phyloP scores from a whole-genome alignment of 75 land plant species.

The Picea glauca region DNA sequence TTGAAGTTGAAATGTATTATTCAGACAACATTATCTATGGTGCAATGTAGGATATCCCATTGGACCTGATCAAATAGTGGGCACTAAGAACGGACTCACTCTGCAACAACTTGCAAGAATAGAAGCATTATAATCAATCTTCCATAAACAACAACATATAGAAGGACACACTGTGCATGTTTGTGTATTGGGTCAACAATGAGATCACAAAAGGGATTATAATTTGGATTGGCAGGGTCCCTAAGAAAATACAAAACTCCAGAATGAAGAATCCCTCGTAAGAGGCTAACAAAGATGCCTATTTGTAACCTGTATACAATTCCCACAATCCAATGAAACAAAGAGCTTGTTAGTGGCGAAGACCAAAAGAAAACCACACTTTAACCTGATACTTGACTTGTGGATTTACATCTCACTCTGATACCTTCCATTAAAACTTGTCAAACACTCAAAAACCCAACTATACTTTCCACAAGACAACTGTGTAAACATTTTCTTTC shows the following conservation, averaged over 20 bases:
- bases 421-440: too few species aligned
- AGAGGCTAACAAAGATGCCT: conserved; percentile 91
- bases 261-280: conserved; percentile 85
- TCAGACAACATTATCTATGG: too few species aligned
- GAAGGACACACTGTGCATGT: conserved; percentile 83
- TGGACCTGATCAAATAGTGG: too few species aligned
- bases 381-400: too few species aligned
- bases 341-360: conserved; percentile 80
- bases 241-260: conserved; percentile 91
- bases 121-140: conserved; percentile 95
- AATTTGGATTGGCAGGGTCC: conserved; percentile 97
- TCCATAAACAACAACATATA: conserved; percentile 88
- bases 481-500: too few species aligned
- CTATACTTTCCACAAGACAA: too few species aligned
- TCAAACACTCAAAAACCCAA: too few species aligned
- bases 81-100: too few species aligned
- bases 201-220: conserved; percentile 91
- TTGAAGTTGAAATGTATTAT: too few species aligned
- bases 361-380: conserved; percentile 67
- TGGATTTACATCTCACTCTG: too few species aligned
- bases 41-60: too few species aligned
- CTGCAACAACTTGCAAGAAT: conserved; percentile 59
- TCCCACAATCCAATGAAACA: conserved; percentile 90
- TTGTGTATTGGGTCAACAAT: conserved; percentile 97
- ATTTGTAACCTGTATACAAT: conserved; percentile 96